phyloP scores from a whole-genome alignment of 2,329 filamentous ascomycete species.

The Chrysoporthe deuterocubensis region DNA sequence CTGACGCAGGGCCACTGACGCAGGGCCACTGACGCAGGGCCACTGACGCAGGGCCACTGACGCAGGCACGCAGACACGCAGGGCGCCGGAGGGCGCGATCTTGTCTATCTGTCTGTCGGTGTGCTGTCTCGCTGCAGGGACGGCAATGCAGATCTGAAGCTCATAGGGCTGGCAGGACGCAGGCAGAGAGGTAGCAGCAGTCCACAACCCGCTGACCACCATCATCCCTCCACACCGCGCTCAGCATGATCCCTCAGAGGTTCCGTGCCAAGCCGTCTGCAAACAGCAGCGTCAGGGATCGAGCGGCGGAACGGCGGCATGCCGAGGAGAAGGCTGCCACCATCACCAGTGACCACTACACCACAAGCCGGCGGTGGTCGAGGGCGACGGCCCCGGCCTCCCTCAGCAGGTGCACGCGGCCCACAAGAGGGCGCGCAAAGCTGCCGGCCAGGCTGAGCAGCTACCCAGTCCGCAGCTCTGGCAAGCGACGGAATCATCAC shows the following conservation, averaged over 20 bases:
- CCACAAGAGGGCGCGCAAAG: no score
- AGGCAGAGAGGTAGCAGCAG: constrained; percentile 2
- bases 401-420: no score
- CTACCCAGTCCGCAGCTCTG: no score
- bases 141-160: background rate
- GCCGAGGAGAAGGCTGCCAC: background rate
- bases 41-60: background rate
- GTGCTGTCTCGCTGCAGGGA: background rate
- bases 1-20: no score
- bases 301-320: background rate
- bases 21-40: no score
- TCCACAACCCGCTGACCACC: background rate
- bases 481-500: background rate
- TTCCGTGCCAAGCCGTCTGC: constrained; percentile 24
- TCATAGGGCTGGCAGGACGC: background rate
- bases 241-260: constrained; percentile 1
- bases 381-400: no score
- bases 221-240: background rate
- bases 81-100: background rate
- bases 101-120: background rate
- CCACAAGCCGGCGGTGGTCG: no score
- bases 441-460: no score
- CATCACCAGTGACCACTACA: no score
- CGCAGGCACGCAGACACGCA: no score
- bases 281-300: constrained; percentile 25